Base-by-base conservation (phyloP, 2,329 filamentous ascomycete genomes). In the Incumbomyces lentus region DNA sequence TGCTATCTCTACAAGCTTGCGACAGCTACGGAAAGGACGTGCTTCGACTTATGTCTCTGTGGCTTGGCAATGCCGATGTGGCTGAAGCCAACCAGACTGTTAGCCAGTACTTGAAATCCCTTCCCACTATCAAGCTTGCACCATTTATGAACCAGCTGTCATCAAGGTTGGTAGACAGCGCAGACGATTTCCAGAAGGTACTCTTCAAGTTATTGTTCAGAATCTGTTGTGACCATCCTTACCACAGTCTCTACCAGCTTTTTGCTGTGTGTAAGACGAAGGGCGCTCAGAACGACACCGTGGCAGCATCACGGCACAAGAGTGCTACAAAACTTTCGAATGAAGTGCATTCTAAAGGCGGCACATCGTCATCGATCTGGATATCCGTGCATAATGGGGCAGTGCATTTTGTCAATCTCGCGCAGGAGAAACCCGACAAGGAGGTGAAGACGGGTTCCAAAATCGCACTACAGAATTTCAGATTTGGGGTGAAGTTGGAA, bases 161-260 rank as follows among this genome's bases (percentile, higher is more conserved):
- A 5, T 98, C 93, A n/a, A 81, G 92, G 6, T 69, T 98, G 5
- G 80, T 94, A 50, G 78, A 85, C 51, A 75, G 81, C 29, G 65
- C 74, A 1, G 75, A 73, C 13, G 61, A 70, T 0, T 98, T 99
- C 59, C 92, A 98, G 59, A 73, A 71, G 34, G 72, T 90, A 1
- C 70, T 99, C 1, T 77, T 79, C 43, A 71, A 73, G 1, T 69
- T 98, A 14, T 81, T 96, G 3, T 79, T 81, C 58, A 81, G 81
- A 7, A 95, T 98, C 46, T 96, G 90, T 60, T 73, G 77, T 10
- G 88, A 98, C 48, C 92, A 99, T 65, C 93, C 92, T 0, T 95
- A 89, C 62, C 93, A 98, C 61, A 88, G 88, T 40, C 90, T 96
- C 81, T 94, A 98, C 62, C 89, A 96, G 57, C 86, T 98, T 35